Base-by-base conservation (phyloP, 495 filamentous ascomycete species). In the Tuber borchii region DNA sequence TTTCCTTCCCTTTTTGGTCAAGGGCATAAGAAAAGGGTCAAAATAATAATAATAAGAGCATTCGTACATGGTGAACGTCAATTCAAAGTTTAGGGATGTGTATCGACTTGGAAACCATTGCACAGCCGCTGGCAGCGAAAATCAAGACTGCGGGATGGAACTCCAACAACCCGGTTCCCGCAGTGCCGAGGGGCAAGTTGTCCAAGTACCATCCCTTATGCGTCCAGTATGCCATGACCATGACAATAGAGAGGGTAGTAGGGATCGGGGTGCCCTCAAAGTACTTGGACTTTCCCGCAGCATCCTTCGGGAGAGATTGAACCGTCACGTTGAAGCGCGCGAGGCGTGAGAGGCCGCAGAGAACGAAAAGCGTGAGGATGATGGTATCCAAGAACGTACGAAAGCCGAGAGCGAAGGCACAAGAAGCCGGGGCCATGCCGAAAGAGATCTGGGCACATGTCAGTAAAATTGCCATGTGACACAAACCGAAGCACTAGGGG, bases 281-380 rank as follows among this genome's bases (percentile, higher is more conserved):
- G 84, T 97, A 98, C 82, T 90, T 89, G 39, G 91, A 92, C 86
- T 99, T 99, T 70, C 95, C 95, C 12, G 87, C 90, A 65, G 89
- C 90, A 81, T 99, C 96, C 86, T 97, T 97, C 70, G 95, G 95
- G 20, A 99, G 87, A 74, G 88, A 88, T 56, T 89, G 87, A 16
- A 93, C 94, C 2, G 96, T 98, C 68, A 99, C 95, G 84, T 99
- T 99, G 88, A 99, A 99, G 77, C 95, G 91, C 44, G 95, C 95
- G 37, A 99, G 88, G 37, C 95, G 92, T 19, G 95, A 96, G 73
- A 99, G 88, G 46, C 96, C 95, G 85, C 94, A 96, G 72, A 99
- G 92, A 61, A 99, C 93, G 84, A 98, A 98, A 84, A 94, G 91
- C 31, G 92, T 86, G 31, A 99, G 90, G 76, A 93, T 85, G 56